These are phyloP conservation scores for Rubus parviflorus DNA, from an alignment of 306 rosid genomes.

Conservation along the genomic window DNA sequence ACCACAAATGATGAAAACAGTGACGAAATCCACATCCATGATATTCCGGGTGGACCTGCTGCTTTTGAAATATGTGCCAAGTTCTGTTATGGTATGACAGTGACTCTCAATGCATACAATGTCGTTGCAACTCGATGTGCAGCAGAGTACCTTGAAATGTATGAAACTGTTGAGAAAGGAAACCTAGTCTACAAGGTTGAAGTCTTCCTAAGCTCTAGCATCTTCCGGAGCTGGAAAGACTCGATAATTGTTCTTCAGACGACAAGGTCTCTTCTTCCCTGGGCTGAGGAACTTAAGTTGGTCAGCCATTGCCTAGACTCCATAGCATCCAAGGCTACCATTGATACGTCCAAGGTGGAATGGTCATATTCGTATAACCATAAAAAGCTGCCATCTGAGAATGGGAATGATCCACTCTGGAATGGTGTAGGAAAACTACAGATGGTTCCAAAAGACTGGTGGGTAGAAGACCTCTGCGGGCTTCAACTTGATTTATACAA, in stretches of 20 bases:
- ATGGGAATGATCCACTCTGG: constrained; percentile 65
- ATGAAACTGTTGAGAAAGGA: constrained; percentile 84
- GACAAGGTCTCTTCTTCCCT: constrained; percentile 74
- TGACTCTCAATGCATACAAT: constrained; percentile 91
- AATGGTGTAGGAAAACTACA: constrained; percentile 68
- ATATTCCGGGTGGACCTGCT: constrained; percentile 92
- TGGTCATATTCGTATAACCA: constrained; percentile 94
- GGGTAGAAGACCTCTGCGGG: constrained; percentile 94
- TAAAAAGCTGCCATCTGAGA: constrained; percentile 75
- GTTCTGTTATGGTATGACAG: constrained; percentile 90
- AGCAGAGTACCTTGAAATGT: constrained; percentile 93
- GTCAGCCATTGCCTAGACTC: constrained; percentile 84
- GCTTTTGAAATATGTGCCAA: constrained; percentile 94
- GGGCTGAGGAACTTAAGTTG: constrained; percentile 88
- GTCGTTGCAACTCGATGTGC: constrained; percentile 91
- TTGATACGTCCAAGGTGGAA: constrained; percentile 82
- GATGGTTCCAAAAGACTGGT: constrained; percentile 90
- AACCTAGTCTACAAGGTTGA: constrained; percentile 92
- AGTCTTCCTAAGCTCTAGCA: constrained; percentile 89
- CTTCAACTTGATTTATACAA: constrained; percentile 86
- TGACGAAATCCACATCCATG: constrained; percentile 67
- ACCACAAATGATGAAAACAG: constrained; percentile 52
- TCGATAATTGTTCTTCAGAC: constrained; percentile 90
- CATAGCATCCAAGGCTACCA: constrained; percentile 84
- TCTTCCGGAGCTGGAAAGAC: constrained; percentile 95